These are phyloP conservation scores for Phylloporus scabripes DNA, from an alignment of 768 basidiomycete genomes.

Conservation along the genomic window DNA sequence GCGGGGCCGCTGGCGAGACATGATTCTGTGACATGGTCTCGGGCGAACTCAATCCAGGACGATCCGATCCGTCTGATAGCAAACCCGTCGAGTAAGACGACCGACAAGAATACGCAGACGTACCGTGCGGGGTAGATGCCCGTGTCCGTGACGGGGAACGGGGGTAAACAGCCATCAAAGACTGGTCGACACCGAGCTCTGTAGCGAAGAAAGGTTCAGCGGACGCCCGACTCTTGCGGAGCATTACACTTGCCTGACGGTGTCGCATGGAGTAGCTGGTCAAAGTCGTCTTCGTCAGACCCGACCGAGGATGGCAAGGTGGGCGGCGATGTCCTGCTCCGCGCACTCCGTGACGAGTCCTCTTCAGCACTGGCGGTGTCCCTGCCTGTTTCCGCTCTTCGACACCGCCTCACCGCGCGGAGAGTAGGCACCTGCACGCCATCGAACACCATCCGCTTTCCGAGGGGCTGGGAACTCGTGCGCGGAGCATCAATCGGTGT, in stretches of 20 bases:
- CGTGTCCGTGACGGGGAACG: conserved; percentile 7
- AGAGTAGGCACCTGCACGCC: conserved; percentile 27
- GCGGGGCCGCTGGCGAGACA: conserved; percentile 3
- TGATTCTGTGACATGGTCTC: conserved; percentile 10
- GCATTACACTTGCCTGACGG: conserved; percentile 17
- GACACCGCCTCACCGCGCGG: conserved; percentile 9
- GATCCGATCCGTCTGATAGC: not conserved
- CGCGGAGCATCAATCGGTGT: conserved; percentile 18
- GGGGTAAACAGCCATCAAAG: conserved; percentile 6
- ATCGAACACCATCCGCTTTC: conserved; percentile 25
- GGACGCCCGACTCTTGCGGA: not conserved
- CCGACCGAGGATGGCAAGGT: conserved; percentile 1
- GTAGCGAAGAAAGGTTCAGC: not conserved
- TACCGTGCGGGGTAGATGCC: conserved; percentile 8
- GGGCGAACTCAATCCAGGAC: not conserved
- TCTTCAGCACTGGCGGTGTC: not conserved
- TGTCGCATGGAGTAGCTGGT: conserved; percentile 26
- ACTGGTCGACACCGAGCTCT: conserved; percentile 24
- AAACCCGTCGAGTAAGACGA: not conserved
- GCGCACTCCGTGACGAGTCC: not conserved
- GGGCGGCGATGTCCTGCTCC: not conserved
- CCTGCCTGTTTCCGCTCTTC: not conserved
- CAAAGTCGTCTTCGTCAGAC: conserved; percentile 24
- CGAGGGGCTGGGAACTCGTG: conserved; percentile 21
- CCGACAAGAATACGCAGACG: not conserved